These are phyloP conservation scores for Neurospora tetraspora DNA, from an alignment of 495 filamentous ascomycete species.

Conservation along the genomic window DNA sequence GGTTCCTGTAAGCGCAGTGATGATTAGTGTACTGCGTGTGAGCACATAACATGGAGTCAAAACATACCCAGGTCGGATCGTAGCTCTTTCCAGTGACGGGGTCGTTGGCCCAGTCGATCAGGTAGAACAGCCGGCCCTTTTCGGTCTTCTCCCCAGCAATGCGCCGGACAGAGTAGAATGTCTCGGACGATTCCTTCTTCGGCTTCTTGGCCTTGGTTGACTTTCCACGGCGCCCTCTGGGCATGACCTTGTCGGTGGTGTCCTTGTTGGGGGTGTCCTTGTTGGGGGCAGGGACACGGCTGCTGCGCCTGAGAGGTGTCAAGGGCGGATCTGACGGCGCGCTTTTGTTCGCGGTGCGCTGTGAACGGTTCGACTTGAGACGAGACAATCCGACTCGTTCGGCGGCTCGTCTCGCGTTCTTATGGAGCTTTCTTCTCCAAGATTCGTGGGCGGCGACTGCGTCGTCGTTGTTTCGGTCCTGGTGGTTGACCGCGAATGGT, in stretches of 20 bases:
- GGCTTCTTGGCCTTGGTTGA: not conserved
- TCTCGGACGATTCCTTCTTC: conserved; percentile 1
- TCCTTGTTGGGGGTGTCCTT: not conserved
- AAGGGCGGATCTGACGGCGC: not conserved
- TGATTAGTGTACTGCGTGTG: not conserved
- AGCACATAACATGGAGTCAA: not conserved
- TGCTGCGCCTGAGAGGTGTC: not conserved
- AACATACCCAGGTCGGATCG: conserved; percentile 31
- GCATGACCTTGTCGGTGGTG: not conserved
- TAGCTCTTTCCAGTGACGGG: conserved; percentile 25
- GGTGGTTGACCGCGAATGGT: not conserved
- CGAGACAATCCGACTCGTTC: not conserved
- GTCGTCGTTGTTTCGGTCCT: not conserved
- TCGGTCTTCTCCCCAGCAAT: conserved; percentile 30
- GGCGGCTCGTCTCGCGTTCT: not conserved
- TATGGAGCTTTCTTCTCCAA: not conserved
- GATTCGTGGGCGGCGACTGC: not conserved
- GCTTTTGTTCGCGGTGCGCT: not conserved
- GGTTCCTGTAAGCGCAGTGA: conserved; percentile 22
- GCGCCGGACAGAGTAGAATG: conserved; percentile 19
- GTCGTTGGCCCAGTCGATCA: conserved; percentile 32
- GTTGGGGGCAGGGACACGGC: not conserved
- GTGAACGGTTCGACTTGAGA: not conserved
- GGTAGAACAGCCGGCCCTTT: conserved; percentile 21
- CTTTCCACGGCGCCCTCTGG: not conserved